Percentiles rank a stretch among this genome's conserved stretches.
phyloP scores from a whole-genome alignment of 257 asterid species.

The Nicotiana benthamiana region DNA sequence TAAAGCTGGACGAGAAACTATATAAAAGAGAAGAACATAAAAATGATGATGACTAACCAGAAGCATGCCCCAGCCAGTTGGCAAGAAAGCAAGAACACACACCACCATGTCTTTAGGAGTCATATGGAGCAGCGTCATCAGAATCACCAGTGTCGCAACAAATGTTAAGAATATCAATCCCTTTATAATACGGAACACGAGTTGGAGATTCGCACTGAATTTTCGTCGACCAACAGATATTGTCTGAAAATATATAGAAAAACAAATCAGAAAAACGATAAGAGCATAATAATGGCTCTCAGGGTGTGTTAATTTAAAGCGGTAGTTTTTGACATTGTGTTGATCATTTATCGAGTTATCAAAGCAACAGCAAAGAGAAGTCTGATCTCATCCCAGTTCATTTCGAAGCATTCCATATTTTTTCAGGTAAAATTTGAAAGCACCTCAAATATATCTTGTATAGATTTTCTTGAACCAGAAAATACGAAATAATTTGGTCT shows the following conservation, averaged over 20 bases:
- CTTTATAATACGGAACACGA: conserved; percentile 87
- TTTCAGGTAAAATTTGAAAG: neutral
- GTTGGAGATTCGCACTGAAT: conserved; percentile 87
- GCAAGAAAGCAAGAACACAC: conserved; percentile 93
- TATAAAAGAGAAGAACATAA: neutral
- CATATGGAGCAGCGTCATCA: conserved; percentile 75
- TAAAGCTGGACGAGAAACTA: neutral
- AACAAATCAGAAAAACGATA: conserved; percentile 1
- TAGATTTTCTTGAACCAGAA: neutral
- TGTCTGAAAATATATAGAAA: conserved; percentile 40
- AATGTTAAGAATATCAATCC: conserved; percentile 88
- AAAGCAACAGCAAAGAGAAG: neutral
- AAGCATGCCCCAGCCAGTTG: conserved; percentile 97
- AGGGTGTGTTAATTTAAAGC: neutral
- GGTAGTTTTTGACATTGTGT: neutral
- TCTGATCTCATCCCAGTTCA: neutral
- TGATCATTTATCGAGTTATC: neutral
- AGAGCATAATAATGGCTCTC: neutral
- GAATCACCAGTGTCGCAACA: conserved; percentile 57
- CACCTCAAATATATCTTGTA: neutral
- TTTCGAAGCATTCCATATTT: neutral
- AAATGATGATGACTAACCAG: conserved; percentile 45
- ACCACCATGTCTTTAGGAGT: conserved; percentile 65
- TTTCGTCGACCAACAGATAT: conserved; percentile 87
- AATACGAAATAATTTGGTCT: conserved; percentile 9